A percentile compares a stretch with the other conserved stretches of the same genome.
These are phyloP conservation scores for Arachnopeziza araneosa DNA, from an alignment of 2,329 filamentous ascomycete species.

Conservation along the genomic window DNA sequence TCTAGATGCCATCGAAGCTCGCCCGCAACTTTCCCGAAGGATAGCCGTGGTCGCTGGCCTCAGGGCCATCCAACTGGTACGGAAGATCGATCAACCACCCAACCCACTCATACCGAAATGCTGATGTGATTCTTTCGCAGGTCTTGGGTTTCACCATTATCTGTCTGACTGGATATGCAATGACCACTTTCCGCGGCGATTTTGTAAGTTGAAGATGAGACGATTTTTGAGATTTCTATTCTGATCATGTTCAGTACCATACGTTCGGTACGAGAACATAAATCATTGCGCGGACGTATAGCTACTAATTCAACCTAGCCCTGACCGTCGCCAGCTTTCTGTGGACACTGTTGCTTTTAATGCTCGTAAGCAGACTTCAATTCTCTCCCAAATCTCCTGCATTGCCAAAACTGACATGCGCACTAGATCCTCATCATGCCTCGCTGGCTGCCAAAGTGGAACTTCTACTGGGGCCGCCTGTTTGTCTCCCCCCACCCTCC, in stretches of 20 bases:
- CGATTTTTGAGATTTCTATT: neutral
- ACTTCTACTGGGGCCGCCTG: neutral
- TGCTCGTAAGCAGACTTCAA: neutral
- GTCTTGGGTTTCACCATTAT: neutral
- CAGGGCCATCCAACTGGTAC: neutral
- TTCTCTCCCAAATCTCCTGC: neutral
- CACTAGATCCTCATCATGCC: conserved; percentile 1
- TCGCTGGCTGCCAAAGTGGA: conserved; percentile 4
- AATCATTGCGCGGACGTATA: neutral
- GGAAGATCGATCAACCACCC: neutral
- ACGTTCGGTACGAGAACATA: conserved; percentile 3
- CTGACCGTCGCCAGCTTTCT: conserved; percentile 1
- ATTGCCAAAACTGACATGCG: neutral
- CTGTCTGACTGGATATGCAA: conserved; percentile 1
- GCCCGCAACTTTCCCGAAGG: neutral
- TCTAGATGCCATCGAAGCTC: neutral
- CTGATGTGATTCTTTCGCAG: neutral
- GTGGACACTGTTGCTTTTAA: conserved; percentile 3
- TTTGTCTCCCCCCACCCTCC: neutral
- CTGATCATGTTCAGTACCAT: neutral
- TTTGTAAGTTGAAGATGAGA: conserved; percentile 1
- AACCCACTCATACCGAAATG: neutral
- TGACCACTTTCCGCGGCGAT: conserved; percentile 1
- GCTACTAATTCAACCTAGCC: conserved; percentile 1
- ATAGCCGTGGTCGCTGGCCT: neutral